Conservation (phyloP, 257 asterid species). For the Anisodus tanguticus region DNA sequence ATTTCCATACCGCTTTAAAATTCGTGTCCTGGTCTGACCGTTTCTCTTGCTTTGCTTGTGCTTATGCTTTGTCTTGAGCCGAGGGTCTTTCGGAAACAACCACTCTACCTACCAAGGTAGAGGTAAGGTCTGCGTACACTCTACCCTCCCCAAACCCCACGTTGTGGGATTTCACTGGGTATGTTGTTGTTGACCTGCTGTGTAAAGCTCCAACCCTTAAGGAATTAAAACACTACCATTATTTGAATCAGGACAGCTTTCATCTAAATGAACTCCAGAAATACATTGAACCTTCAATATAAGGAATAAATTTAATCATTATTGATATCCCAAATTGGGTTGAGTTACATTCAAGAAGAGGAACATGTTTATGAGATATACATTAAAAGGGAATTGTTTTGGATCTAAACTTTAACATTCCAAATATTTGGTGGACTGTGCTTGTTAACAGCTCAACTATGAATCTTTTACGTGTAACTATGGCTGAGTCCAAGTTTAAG, state of each 20-base stretch:
- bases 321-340: conserved; percentile 19
- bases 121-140: too few species aligned
- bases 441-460: conserved; percentile 10
- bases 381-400: neutral
- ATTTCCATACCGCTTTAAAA: too few species aligned
- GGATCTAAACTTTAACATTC: neutral
- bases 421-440: neutral
- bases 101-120: too few species aligned
- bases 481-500: conserved; percentile 7
- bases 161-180: too few species aligned
- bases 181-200: too few species aligned
- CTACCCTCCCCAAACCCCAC: too few species aligned
- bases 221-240: neutral
- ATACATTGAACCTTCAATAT: neutral
- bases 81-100: too few species aligned
- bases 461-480: neutral
- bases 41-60: too few species aligned
- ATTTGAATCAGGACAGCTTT: neutral
- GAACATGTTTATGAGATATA: neutral
- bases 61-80: too few species aligned
- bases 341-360: neutral
- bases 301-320: neutral
- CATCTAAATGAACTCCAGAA: neutral
- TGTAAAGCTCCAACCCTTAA: neutral
- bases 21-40: too few species aligned